A percentile compares a stretch with the other conserved stretches of the same genome.
Conservation (phyloP, 1,284 basidiomycete genomes). For the Marasmius tenuissimus region DNA sequence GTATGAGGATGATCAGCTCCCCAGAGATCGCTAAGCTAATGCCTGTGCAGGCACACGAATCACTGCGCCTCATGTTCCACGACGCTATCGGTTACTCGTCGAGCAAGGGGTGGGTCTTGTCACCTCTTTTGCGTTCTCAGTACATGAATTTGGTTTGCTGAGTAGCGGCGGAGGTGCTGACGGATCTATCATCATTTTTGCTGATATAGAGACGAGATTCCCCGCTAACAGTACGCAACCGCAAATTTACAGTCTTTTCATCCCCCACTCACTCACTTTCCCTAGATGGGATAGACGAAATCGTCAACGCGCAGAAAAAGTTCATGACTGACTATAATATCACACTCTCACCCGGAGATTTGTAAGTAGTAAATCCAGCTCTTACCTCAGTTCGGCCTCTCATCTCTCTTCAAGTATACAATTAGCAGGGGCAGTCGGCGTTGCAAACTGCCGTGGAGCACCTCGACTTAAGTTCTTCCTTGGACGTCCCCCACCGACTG, state of each 20-base stretch:
- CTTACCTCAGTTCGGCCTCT: conserved; percentile 2
- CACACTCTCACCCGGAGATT: conserved; percentile 24
- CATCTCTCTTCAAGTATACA: conserved; percentile 13
- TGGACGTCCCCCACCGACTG: conserved; percentile 12
- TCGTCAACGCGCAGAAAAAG: conserved; percentile 18
- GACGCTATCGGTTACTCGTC: conserved; percentile 42
- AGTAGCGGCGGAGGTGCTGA: conserved; percentile 31
- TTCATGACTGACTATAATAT: conserved; percentile 12
- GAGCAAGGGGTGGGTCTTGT: conserved; percentile 11
- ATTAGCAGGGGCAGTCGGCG: conserved; percentile 18
- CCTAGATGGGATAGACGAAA: conserved; percentile 24
- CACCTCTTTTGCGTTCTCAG: not conserved
- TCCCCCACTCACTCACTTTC: not conserved
- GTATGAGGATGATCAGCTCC: conserved; percentile 14
- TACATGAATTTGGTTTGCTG: not conserved
- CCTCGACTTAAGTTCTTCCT: conserved; percentile 16
- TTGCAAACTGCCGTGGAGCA: conserved; percentile 19
- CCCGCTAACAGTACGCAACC: conserved; percentile 28
- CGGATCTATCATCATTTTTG: conserved; percentile 32
- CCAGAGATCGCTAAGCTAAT: not conserved
- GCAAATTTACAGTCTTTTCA: not conserved
- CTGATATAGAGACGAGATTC: conserved; percentile 27
- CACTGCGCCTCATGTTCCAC: conserved; percentile 44
- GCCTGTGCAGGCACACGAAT: conserved; percentile 31
- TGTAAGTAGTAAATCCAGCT: conserved; percentile 14